phyloP scores from a whole-genome alignment of 208 protist species.

The Endotrypanum monterogeii region DNA sequence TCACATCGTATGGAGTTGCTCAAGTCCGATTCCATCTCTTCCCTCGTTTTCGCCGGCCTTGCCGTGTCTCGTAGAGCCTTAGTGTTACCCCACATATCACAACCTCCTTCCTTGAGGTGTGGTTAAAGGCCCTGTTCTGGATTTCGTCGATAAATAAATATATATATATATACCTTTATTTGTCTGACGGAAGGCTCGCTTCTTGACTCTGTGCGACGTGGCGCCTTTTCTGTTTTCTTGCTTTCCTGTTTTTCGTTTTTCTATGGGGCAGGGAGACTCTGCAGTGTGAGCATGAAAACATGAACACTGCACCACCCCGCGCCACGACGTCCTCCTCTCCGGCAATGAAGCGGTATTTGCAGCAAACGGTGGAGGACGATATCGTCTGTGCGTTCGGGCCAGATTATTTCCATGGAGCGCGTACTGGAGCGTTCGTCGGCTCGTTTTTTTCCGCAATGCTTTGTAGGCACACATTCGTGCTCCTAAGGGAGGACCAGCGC shows the following conservation, averaged over 20 bases:
- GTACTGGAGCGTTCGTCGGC: constrained; percentile 50
- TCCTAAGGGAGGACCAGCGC: constrained; percentile 55
- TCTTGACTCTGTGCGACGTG: too few species aligned
- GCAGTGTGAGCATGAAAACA: not conserved
- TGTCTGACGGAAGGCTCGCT: too few species aligned
- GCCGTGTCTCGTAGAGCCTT: too few species aligned
- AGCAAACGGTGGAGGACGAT: constrained; percentile 67
- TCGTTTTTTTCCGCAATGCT: constrained; percentile 42
- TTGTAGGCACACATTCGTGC: constrained; percentile 40
- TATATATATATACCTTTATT: too few species aligned
- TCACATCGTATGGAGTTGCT: too few species aligned
- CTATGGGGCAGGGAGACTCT: not conserved
- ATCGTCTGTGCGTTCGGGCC: constrained; percentile 78
- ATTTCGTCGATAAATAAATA: too few species aligned
- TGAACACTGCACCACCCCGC: not conserved
- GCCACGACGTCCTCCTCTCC: not conserved
- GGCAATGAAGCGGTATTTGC: constrained; percentile 20
- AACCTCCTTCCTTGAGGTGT: too few species aligned
- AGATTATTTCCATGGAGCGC: constrained; percentile 75
- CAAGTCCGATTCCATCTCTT: too few species aligned
- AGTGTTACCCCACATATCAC: too few species aligned
- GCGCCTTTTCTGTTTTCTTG: too few species aligned
- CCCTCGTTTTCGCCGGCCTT: too few species aligned
- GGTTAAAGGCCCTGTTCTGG: too few species aligned
- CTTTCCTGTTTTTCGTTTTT: not conserved